Base-by-base conservation (phyloP, 2,329 filamentous ascomycete species). In the Lomentospora prolificans region DNA sequence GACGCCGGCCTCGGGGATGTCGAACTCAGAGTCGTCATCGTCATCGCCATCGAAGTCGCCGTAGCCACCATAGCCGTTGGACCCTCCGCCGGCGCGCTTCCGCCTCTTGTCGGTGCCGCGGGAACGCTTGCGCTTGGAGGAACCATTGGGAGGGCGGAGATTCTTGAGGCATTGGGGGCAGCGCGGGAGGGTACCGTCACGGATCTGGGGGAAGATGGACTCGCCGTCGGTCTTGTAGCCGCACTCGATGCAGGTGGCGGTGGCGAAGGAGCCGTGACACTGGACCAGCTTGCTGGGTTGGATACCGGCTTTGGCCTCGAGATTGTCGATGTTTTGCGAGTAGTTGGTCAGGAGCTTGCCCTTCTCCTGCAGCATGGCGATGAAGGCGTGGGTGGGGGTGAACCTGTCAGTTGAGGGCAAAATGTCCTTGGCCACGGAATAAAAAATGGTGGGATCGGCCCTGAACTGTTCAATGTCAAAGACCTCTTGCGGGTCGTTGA, bases 271-370 rank as follows among this genome's bases (percentile, higher is more conserved):
- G 58, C 94, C 94, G 67, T 99, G 94, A 67, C 94, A 97, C 70
- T 99, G 92, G 27, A 99, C 86, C 17, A 97, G 79, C 66, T 94
- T 95, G 31, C 89, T 85, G 1, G 82, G 79, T 22, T 76, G 72
- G 58, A 99, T 89, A 22, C 94, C 94, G 0, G 92, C 92, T 64
- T 88, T 85, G 59, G 85, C 81, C 69, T 99, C 92, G 53, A 96
- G 84, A 63, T 96, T 96, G 75, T 99, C 94, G 65, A 99, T 97
- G 69, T 99, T 99, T 68, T 99, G 94, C 0, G 94, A 95, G 74
- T 96, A 99, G 72, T 97, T 96, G 44, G 91, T 97, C 58, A 96
- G 80, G 5, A 99, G 80, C 69, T 96, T 96, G 61, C 82, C 84
- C 69, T 90, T 87, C 62, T 92, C 80, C 69, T 99, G 89, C 33